Conservation (phyloP, 2,329 filamentous ascomycete genomes). For the Lizonia empirigonia region DNA sequence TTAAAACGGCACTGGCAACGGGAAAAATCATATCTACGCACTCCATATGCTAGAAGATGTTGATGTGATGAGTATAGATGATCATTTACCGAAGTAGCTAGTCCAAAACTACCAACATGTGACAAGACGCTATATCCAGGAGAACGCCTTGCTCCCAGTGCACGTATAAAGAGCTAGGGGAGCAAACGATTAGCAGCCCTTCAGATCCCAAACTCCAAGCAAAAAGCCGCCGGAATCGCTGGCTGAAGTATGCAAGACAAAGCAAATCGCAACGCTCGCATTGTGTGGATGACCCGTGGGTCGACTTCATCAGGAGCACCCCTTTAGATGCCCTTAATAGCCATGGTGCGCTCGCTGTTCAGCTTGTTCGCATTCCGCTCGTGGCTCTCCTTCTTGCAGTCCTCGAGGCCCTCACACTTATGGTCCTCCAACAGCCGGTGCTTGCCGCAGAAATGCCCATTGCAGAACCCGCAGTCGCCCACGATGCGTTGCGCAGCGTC, state of each 20-base stretch:
- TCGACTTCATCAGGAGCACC: constrained; percentile 1
- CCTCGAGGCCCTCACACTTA: constrained; percentile 88
- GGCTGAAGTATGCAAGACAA: constrained; percentile 14
- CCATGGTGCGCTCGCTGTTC: constrained; percentile 88
- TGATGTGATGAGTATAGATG: constrained; percentile 6
- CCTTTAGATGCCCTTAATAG: constrained; percentile 82
- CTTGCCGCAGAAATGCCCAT: constrained; percentile 91
- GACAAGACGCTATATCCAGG: constrained; percentile 3
- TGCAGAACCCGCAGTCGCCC: constrained; percentile 94
- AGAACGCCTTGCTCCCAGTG: constrained; percentile 14
- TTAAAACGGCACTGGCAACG: too few species aligned
- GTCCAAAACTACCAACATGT: constrained; percentile 1
- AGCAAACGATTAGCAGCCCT: constrained; percentile 9
- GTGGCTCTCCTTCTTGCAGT: constrained; percentile 97
- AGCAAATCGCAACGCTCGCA: constrained; percentile 2
- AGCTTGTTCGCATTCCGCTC: constrained; percentile 92
- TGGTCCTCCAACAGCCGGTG: constrained; percentile 94
- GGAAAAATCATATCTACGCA: too few species aligned
- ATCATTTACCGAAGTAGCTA: constrained; percentile 6
- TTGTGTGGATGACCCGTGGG: not conserved
- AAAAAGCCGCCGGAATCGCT: constrained; percentile 13
- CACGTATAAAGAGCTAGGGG: not conserved
- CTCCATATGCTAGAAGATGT: too few species aligned
- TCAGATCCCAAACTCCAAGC: constrained; percentile 10
- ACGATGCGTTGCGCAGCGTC: constrained; percentile 89